Conservation (phyloP, 257 asterid species). For the Agastache rugosa region DNA sequence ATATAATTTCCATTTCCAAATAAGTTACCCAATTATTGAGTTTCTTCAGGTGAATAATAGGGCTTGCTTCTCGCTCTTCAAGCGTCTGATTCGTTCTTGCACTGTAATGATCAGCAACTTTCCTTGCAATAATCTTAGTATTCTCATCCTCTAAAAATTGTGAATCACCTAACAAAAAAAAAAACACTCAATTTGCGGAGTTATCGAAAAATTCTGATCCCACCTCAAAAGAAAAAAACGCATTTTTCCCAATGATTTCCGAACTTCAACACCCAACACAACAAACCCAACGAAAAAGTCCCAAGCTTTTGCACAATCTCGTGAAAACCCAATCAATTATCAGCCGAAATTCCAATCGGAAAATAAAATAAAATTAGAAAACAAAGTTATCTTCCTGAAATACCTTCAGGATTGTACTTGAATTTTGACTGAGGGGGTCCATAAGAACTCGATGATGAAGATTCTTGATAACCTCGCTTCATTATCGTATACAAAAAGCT, state of each 20-base stretch:
- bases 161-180: constrained; percentile 52
- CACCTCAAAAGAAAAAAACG: background rate
- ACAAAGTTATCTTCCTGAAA: background rate
- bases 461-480: constrained; percentile 84
- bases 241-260: background rate
- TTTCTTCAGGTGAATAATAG: constrained; percentile 93
- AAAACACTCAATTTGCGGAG: constrained; percentile 3
- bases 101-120: constrained; percentile 98
- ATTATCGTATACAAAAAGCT: constrained; percentile 35
- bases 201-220: constrained; percentile 13
- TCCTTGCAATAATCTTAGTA: constrained; percentile 75
- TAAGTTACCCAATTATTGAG: constrained; percentile 89
- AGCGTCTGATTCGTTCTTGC: constrained; percentile 94
- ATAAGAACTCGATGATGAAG: constrained; percentile 71
- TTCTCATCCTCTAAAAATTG: constrained; percentile 76
- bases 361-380: background rate
- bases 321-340: constrained; percentile 26
- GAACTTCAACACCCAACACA: constrained; percentile 19
- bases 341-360: constrained; percentile 8
- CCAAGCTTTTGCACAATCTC: background rate
- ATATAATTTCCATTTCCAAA: constrained; percentile 21
- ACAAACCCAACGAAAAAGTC: constrained; percentile 9
- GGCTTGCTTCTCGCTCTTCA: constrained; percentile 98
- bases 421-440: constrained; percentile 85
- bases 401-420: constrained; percentile 77